These are phyloP conservation scores for Colletotrichum salicis DNA, from an alignment of 2,329 filamentous ascomycete species.

Conservation along the genomic window DNA sequence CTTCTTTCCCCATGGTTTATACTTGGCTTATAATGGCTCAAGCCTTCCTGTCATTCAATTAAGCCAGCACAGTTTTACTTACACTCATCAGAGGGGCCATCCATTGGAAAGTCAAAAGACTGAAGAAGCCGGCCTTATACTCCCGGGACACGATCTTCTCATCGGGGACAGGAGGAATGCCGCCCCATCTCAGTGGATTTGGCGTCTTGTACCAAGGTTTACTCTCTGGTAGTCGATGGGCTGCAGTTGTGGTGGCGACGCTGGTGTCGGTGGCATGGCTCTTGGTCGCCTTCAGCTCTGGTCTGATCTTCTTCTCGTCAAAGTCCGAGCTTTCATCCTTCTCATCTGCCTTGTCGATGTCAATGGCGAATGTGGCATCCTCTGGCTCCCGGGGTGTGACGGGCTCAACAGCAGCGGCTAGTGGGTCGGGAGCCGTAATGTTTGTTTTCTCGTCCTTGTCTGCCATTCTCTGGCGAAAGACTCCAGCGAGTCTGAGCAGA, in stretches of 20 bases:
- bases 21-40: background rate
- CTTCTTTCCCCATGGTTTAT: background rate
- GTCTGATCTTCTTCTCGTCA: slow-evolving; percentile 28
- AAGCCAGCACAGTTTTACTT: slow-evolving; percentile 44
- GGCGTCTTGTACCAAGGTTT: slow-evolving; percentile 72
- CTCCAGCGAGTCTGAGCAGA: background rate
- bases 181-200: slow-evolving; percentile 72
- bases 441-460: slow-evolving; percentile 42
- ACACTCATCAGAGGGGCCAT: slow-evolving; percentile 87
- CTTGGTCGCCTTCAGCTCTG: slow-evolving; percentile 52
- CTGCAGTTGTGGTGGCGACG: slow-evolving; percentile 54
- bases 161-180: slow-evolving; percentile 64
- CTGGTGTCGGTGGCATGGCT: slow-evolving; percentile 67
- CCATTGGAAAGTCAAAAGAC: slow-evolving; percentile 86
- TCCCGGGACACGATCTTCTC: slow-evolving; percentile 71
- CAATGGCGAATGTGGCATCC: slow-evolving; percentile 21
- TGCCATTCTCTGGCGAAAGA: slow-evolving; percentile 27
- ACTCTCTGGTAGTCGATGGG: slow-evolving; percentile 44
- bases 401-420: slow-evolving; percentile 43
- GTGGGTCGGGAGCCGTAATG: slow-evolving; percentile 42
- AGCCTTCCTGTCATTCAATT: background rate
- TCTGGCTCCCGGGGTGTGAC: slow-evolving; percentile 25
- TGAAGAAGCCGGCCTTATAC: slow-evolving; percentile 78
- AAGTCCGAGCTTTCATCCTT: slow-evolving; percentile 4
- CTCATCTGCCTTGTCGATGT: slow-evolving; percentile 31